These are phyloP conservation scores for Barnettozyma sucrosica DNA, from an alignment of 805 yeast genomes.

Conservation along the genomic window DNA sequence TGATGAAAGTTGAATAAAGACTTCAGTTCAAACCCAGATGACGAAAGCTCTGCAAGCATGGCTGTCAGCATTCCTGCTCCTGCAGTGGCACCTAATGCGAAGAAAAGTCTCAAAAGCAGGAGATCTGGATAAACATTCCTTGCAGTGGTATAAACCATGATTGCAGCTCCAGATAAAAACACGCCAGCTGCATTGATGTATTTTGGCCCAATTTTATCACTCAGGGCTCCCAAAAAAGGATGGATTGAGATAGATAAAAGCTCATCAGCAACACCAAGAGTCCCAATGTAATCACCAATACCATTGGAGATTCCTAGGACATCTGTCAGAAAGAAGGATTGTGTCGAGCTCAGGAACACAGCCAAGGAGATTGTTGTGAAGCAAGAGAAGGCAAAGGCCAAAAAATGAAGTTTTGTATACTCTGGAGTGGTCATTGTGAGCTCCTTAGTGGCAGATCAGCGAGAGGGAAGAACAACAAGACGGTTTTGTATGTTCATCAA, in stretches of 20 bases:
- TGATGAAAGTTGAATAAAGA: slow-evolving; percentile 17
- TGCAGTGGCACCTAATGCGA: slow-evolving; percentile 54
- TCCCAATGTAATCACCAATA: slow-evolving; percentile 42
- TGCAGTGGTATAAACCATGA: slow-evolving; percentile 45
- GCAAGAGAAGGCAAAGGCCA: slow-evolving; percentile 33
- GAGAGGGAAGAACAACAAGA: neutral
- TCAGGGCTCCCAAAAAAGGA: slow-evolving; percentile 58
- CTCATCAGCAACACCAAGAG: slow-evolving; percentile 55
- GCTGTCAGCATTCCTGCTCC: slow-evolving; percentile 57
- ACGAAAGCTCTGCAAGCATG: slow-evolving; percentile 47
- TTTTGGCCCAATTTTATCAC: slow-evolving; percentile 59
- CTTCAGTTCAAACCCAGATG: slow-evolving; percentile 35
- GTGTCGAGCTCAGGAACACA: slow-evolving; percentile 39
- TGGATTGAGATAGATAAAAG: slow-evolving; percentile 44
- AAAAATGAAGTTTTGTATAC: slow-evolving; percentile 29
- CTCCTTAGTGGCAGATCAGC: neutral
- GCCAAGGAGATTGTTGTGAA: slow-evolving; percentile 36
- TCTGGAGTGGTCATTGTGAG: slow-evolving; percentile 19
- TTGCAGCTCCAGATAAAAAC: slow-evolving; percentile 38
- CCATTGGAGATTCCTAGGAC: slow-evolving; percentile 27
- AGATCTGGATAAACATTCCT: slow-evolving; percentile 43
- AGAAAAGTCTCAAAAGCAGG: slow-evolving; percentile 45
- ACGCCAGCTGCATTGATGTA: slow-evolving; percentile 45
- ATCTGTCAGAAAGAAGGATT: slow-evolving; percentile 38
- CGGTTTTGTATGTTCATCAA: slow-evolving; percentile 52